Conservation (phyloP, 441 rosid species). For the Eutrema salsugineum region DNA sequence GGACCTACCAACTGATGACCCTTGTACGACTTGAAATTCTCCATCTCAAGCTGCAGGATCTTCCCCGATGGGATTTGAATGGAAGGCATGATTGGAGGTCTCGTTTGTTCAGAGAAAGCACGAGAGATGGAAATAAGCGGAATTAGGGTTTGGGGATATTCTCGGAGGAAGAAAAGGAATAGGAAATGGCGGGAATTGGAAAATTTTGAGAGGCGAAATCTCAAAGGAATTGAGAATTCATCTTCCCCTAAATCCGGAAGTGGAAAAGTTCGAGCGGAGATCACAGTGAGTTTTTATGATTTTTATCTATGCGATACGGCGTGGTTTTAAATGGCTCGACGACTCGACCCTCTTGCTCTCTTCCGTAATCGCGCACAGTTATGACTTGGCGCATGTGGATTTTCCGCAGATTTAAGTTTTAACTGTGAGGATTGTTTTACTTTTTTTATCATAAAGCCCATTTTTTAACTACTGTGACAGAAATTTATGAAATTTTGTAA, state of each 20-base stretch:
- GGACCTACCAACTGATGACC: conserved; percentile 87
- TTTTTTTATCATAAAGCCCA: too few species aligned
- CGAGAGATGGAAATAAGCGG: neutral
- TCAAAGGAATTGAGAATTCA: conserved; percentile 3
- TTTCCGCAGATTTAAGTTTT: too few species aligned
- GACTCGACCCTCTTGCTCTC: neutral
- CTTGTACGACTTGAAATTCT: conserved; percentile 98
- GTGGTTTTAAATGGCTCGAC: neutral
- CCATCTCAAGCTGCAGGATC: conserved; percentile 78
- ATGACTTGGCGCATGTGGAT: too few species aligned
- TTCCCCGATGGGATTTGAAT: conserved; percentile 59
- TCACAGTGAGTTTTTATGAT: neutral
- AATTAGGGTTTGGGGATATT: conserved; percentile 25
- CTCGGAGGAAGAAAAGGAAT: neutral
- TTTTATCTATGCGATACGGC: neutral
- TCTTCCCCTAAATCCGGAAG: conserved; percentile 22
- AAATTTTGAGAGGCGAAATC: conserved; percentile 2
- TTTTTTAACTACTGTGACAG: too few species aligned
- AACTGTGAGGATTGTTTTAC: too few species aligned
- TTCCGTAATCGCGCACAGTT: neutral
- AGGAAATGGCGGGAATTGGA: conserved; percentile 29
- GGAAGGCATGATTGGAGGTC: conserved; percentile 57
- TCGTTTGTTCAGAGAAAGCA: neutral
- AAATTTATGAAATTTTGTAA: too few species aligned
- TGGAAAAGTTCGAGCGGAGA: conserved; percentile 6